A percentile compares a stretch with the other conserved stretches of the same genome.
phyloP scores from a whole-genome alignment of 2,329 filamentous ascomycete species.

The Knufia fluminis region DNA sequence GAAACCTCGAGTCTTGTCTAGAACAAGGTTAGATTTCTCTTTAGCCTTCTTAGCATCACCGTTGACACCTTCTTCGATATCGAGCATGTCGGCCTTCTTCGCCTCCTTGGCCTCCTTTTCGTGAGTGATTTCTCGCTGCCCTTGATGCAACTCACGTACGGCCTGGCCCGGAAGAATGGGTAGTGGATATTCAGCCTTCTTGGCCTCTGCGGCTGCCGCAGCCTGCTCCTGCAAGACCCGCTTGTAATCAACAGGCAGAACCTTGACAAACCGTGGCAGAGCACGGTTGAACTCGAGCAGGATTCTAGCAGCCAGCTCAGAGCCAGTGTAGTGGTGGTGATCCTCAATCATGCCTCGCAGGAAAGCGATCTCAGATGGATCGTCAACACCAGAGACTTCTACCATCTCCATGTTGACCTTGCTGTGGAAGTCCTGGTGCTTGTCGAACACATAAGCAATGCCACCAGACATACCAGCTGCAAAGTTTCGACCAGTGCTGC shows the following conservation, averaged over 20 bases:
- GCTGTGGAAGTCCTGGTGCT: conserved; percentile 76
- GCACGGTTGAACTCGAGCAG: conserved; percentile 92
- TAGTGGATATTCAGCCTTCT: conserved; percentile 73
- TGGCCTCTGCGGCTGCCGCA: conserved; percentile 73
- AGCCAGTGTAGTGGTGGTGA: conserved; percentile 95
- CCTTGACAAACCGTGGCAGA: conserved; percentile 82
- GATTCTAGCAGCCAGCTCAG: conserved; percentile 84
- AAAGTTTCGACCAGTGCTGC: conserved; percentile 89
- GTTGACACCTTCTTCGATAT: conserved; percentile 85
- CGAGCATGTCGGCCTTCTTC: conserved; percentile 63
- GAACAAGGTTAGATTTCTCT: conserved; percentile 76
- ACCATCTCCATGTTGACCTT: conserved; percentile 99
- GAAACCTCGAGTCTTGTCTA: conserved; percentile 97
- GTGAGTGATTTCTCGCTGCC: conserved; percentile 45
- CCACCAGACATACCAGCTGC: conserved; percentile 97
- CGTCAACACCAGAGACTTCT: conserved; percentile 72
- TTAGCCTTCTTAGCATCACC: conserved; percentile 73
- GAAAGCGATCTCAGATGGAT: conserved; percentile 80
- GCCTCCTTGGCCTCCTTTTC: conserved; percentile 55
- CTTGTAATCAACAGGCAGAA: conserved; percentile 93
- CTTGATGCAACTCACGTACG: conserved; percentile 44
- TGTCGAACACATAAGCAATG: conserved; percentile 89
- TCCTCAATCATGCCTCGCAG: conserved; percentile 88
- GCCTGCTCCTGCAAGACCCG: conserved; percentile 79
- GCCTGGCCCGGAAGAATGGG: conserved; percentile 63